A percentile compares a stretch with the other conserved stretches of the same genome.
phyloP scores from a whole-genome alignment of 768 basidiomycete species.

The Hericium alpestre region DNA sequence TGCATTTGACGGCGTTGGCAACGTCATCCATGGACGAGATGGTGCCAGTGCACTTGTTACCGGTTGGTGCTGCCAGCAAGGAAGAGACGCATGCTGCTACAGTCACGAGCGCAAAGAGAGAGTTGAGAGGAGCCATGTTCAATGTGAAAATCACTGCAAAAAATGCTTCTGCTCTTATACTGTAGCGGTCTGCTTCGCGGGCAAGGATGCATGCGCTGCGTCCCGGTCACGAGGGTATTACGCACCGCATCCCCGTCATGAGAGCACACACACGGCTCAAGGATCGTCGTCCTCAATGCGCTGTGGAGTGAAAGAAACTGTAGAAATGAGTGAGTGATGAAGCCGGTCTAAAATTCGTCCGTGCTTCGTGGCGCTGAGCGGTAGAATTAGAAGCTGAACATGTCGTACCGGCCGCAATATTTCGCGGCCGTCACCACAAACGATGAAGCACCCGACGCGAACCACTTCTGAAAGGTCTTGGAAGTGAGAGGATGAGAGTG shows the following conservation, averaged over 20 bases:
- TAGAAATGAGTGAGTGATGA: too few relatives aligned
- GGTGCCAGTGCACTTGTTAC: constrained; percentile 35
- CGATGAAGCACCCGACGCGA: too few relatives aligned
- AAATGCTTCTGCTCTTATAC: not conserved
- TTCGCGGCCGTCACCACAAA: too few relatives aligned
- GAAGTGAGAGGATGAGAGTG: too few relatives aligned
- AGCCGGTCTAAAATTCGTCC: too few relatives aligned
- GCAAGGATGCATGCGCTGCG: not conserved
- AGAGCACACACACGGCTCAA: not conserved
- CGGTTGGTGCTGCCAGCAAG: constrained; percentile 22
- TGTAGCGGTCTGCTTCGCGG: not conserved
- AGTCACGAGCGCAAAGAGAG: not conserved
- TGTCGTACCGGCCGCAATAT: too few relatives aligned
- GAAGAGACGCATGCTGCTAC: not conserved
- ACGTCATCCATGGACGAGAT: constrained; percentile 46
- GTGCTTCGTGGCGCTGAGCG: too few relatives aligned
- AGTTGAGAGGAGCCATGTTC: not conserved
- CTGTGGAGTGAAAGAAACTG: too few relatives aligned
- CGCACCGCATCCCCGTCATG: not conserved
- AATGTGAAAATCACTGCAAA: not conserved
- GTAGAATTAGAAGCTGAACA: too few relatives aligned
- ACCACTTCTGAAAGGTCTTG: too few relatives aligned
- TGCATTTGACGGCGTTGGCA: constrained; percentile 41
- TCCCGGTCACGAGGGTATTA: not conserved
- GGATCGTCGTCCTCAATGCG: too few relatives aligned